These are phyloP conservation scores for Tillandsia leiboldiana DNA, from an alignment of 176 grass and related monocot genomes.

Conservation along the genomic window DNA sequence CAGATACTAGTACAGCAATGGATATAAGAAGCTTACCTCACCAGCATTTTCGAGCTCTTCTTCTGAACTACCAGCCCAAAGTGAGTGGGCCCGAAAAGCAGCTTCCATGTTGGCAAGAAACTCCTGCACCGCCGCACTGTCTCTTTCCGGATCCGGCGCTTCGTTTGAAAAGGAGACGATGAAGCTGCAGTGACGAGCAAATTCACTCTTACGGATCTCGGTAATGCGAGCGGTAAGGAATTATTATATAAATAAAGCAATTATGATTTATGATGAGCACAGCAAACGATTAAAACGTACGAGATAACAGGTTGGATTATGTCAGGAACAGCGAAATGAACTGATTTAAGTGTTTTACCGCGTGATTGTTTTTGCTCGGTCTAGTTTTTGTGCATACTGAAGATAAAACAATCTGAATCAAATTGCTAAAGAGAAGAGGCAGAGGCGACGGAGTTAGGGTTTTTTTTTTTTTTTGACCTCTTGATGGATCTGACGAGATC, in stretches of 20 bases:
- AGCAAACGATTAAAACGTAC: too few species aligned
- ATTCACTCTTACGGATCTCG: constrained; percentile 9
- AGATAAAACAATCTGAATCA: too few species aligned
- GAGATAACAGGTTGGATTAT: too few species aligned
- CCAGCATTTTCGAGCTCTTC: constrained; percentile 94
- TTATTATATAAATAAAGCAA: too few species aligned
- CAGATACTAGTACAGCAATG: neutral
- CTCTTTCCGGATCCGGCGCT: constrained; percentile 84
- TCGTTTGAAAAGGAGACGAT: constrained; percentile 78
- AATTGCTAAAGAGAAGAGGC: neutral
- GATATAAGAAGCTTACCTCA: constrained; percentile 58
- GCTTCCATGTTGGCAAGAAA: constrained; percentile 95
- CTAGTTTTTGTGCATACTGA: too few species aligned
- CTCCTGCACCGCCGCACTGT: constrained; percentile 71
- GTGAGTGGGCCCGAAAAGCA: constrained; percentile 72
- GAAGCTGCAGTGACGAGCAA: constrained; percentile 50
- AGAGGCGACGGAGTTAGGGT: neutral
- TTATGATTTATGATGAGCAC: too few species aligned
- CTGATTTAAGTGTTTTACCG: too few species aligned
- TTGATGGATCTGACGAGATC: constrained; percentile 98
- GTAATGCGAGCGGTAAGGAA: too few species aligned
- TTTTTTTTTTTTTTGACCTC: constrained; percentile 21
- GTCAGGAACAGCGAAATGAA: too few species aligned
- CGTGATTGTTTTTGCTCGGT: too few species aligned
- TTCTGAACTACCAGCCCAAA: constrained; percentile 94